phyloP scores from a whole-genome alignment of 257 asterid species.

The Solanum pennellii region DNA sequence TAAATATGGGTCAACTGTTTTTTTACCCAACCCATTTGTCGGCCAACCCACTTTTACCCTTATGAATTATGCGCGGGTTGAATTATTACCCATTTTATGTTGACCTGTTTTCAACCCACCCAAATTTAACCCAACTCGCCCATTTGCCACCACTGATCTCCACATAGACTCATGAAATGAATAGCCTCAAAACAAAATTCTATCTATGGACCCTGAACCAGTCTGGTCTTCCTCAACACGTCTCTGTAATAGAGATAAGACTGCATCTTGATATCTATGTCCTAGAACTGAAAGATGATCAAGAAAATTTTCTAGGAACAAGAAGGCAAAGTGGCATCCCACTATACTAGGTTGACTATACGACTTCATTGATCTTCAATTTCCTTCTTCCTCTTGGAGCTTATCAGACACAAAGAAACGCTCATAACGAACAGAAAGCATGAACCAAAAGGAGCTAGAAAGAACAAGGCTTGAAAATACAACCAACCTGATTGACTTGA shows the following conservation, averaged over 20 bases:
- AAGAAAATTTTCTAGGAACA: background rate
- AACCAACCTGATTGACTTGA: conserved; percentile 77
- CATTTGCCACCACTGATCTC: background rate
- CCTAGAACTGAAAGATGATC: background rate
- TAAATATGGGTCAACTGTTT: background rate
- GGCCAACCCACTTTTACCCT: background rate
- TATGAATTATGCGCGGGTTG: background rate
- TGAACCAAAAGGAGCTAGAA: background rate
- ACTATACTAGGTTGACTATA: background rate
- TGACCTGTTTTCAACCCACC: background rate
- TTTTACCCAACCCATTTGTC: background rate
- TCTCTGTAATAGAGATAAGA: background rate
- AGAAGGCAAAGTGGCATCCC: background rate
- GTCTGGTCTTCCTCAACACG: background rate
- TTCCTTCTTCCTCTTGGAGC: background rate
- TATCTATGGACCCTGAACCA: background rate
- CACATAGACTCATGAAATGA: background rate
- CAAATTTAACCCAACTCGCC: background rate
- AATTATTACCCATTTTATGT: background rate
- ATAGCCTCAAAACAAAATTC: background rate
- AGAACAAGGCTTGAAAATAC: background rate
- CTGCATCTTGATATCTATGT: background rate
- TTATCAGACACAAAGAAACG: background rate
- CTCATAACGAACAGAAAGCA: background rate
- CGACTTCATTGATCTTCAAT: background rate